phyloP scores from a whole-genome alignment of 2,329 filamentous ascomycete genomes.

The Pseudopithomyces maydicus region DNA sequence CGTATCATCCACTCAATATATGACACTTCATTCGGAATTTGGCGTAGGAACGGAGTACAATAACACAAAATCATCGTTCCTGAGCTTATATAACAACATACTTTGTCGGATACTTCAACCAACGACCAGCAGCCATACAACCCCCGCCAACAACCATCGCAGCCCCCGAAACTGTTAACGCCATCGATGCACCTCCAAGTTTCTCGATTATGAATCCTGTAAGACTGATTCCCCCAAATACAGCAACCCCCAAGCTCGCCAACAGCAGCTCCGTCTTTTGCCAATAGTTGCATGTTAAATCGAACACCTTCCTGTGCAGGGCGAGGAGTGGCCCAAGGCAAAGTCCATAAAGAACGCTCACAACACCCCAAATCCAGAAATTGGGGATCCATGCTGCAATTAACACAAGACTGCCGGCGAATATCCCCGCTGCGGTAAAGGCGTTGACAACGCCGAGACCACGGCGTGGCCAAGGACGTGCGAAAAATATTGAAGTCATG shows the following conservation, averaged over 20 bases:
- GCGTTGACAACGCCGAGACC: slow-evolving; percentile 13
- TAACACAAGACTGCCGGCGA: slow-evolving; percentile 4
- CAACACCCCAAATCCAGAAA: background rate
- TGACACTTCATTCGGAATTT: too few species aligned
- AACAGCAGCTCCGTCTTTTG: background rate
- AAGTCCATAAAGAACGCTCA: slow-evolving; percentile 9
- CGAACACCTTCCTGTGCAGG: slow-evolving; percentile 6
- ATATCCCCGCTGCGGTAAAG: slow-evolving; percentile 2
- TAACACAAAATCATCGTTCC: background rate
- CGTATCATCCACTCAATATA: too few species aligned
- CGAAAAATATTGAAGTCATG: background rate
- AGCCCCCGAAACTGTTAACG: slow-evolving; percentile 1
- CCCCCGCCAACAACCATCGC: slow-evolving; percentile 11
- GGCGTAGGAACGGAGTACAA: background rate
- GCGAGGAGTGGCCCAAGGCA: slow-evolving; percentile 13
- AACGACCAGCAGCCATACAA: slow-evolving; percentile 11
- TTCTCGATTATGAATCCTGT: background rate
- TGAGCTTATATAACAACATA: slow-evolving; percentile 8
- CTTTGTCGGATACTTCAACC: slow-evolving; percentile 6
- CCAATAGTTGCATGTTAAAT: slow-evolving; percentile 1
- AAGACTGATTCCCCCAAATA: background rate
- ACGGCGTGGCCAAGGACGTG: background rate
- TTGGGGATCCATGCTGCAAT: slow-evolving; percentile 8
- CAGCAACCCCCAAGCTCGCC: background rate
- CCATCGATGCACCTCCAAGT: background rate